phyloP scores from a whole-genome alignment of 139 green algal species.

The Spirogloea muscicola region DNA sequence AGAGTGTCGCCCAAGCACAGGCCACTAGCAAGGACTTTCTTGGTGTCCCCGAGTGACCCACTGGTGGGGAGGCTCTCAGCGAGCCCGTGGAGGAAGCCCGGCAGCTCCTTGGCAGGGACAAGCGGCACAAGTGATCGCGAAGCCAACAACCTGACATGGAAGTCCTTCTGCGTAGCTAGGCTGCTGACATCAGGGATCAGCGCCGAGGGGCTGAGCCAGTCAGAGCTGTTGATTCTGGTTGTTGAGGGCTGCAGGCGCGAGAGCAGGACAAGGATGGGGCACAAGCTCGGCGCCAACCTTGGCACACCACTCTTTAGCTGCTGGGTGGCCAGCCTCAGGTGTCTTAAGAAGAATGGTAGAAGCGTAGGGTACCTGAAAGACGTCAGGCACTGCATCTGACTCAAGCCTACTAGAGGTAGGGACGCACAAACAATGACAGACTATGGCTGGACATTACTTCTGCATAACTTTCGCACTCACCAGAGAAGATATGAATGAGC shows the following conservation, averaged over 20 bases:
- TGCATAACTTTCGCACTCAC: not conserved
- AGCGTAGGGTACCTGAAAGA: conserved; percentile 64
- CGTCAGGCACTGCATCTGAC: not conserved
- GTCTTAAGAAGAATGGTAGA: conserved; percentile 67
- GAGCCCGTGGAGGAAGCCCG: conserved; percentile 3
- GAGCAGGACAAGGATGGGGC: conserved; percentile 76
- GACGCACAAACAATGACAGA: not conserved
- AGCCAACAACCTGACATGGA: conserved; percentile 63
- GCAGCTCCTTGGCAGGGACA: conserved; percentile 51
- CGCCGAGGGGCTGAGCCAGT: conserved; percentile 53
- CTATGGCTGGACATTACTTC: not conserved
- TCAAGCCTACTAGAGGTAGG: not conserved
- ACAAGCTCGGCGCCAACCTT: conserved; percentile 71
- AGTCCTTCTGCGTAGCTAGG: conserved; percentile 49
- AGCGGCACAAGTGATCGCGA: conserved; percentile 64
- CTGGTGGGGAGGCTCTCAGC: conserved; percentile 7
- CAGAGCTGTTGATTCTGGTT: not conserved
- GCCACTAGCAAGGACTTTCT: too few relatives aligned
- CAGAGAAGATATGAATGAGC: not conserved
- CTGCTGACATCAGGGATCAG: conserved; percentile 62
- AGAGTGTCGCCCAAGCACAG: too few relatives aligned
- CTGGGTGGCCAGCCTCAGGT: conserved; percentile 16
- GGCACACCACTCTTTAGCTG: not conserved
- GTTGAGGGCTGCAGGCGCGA: conserved; percentile 61
- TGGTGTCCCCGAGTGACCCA: too few relatives aligned